phyloP scores from a whole-genome alignment of 345 rosid species.

The Brassica cretica region DNA sequence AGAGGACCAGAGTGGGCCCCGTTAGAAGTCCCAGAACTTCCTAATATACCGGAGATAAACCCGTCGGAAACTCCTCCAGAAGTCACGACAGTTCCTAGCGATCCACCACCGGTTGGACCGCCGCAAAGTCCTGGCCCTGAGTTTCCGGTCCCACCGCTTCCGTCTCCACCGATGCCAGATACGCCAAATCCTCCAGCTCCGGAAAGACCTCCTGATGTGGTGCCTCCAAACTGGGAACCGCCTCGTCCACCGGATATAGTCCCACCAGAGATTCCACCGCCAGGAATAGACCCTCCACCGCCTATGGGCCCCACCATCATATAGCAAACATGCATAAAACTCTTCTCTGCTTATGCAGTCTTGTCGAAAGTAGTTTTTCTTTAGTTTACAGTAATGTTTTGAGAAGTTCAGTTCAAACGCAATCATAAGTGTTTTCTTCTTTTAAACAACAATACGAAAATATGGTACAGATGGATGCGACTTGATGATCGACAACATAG shows the following conservation, averaged over 20 bases:
- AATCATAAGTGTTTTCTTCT: conserved; percentile 19
- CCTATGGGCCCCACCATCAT: background rate
- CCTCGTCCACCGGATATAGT: conserved; percentile 24
- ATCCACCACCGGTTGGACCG: conserved; percentile 32
- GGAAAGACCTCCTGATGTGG: conserved; percentile 18
- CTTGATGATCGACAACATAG: background rate
- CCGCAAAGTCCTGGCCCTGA: conserved; percentile 14
- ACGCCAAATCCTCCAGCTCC: conserved; percentile 23
- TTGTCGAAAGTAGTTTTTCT: background rate
- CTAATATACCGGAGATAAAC: conserved; percentile 21
- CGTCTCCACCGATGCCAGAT: conserved; percentile 38
- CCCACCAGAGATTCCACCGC: background rate
- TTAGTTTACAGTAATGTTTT: conserved; percentile 5
- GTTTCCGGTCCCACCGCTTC: conserved; percentile 31
- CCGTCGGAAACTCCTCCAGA: conserved; percentile 28
- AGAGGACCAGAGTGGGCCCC: conserved; percentile 30
- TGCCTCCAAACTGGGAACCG: conserved; percentile 35
- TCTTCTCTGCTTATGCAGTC: background rate
- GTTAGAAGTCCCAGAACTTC: conserved; percentile 33
- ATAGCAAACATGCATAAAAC: background rate
- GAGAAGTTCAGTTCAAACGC: background rate
- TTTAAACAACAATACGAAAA: background rate
- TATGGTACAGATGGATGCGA: conserved; percentile 27
- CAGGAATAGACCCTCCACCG: background rate
- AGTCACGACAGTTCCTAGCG: conserved; percentile 21